Base-by-base conservation (phyloP, 2,329 filamentous ascomycete species). In the Aspergillus cejpii region DNA sequence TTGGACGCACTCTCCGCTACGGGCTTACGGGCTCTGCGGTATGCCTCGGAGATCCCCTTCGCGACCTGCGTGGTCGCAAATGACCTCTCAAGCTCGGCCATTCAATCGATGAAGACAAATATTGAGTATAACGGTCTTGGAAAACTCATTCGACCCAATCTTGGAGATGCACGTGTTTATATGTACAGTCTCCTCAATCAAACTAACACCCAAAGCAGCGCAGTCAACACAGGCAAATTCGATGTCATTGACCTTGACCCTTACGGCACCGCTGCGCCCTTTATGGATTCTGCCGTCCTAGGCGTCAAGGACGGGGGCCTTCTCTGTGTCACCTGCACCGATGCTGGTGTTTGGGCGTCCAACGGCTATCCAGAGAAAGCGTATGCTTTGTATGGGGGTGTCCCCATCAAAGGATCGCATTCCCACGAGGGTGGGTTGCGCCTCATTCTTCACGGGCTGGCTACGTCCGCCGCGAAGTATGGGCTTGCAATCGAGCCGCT, bases 241-340 rank as follows among this genome's bases (percentile, higher is more conserved):
- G 87, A 97, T 65, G 90, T 96, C 17, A 92, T 98, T 52, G 92
- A 98, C 63, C 77, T 98, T 23, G 92, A 98, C 63, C 92, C 92
- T 0, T 98, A 98, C 59, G 92, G 92, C 33, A 94, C 88, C 0
- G 92, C 91, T 1, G 87, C 87, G 7, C 86, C 87, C 1, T 98
- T 98, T 66, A 77, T 98, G 43, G 92, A 98, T 62, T 83, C 87
- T 1, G 89, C 92, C 1, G 74, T 98, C 6, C 90, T 96, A 67
- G 81, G 87, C 1, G 78, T 96, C 6, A 81, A 85, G 52, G 87
- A 96, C 56, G 91, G 91, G 1, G 92, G 92, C 3, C 74, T 98
- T 29, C 76, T 98, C 3, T 96, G 90, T 63, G 85, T 98, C 4
- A 98, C 92, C 1, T 98, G 92, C 68, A 98, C 92, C 0, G 92